phyloP scores from a whole-genome alignment of 106 monocot species.

The Dioscorea alata region DNA sequence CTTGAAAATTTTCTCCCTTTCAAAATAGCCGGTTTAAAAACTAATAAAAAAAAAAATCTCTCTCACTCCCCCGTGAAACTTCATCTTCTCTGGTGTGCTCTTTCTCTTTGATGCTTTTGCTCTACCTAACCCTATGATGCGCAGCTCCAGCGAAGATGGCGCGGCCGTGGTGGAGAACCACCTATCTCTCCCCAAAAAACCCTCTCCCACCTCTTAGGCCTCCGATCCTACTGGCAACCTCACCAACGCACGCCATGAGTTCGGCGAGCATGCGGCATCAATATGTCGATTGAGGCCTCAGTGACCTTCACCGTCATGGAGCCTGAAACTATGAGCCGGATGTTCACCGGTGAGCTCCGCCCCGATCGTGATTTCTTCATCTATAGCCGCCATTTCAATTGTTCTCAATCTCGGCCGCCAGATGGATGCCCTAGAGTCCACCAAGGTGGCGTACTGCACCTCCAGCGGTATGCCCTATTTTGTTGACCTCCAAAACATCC shows the following conservation, averaged over 20 bases:
- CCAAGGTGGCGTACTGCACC: slow-evolving; percentile 96
- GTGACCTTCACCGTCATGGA: slow-evolving; percentile 99
- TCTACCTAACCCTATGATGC: slow-evolving; percentile 19
- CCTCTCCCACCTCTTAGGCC: not conserved
- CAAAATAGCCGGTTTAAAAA: no score
- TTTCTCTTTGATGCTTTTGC: no score
- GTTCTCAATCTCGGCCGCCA: slow-evolving; percentile 82
- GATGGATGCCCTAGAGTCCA: slow-evolving; percentile 92
- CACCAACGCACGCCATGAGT: slow-evolving; percentile 82
- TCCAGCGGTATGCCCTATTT: slow-evolving; percentile 95
- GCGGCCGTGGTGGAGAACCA: not conserved
- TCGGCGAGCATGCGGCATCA: slow-evolving; percentile 98
- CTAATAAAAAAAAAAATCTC: no score
- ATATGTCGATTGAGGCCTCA: slow-evolving; percentile 99
- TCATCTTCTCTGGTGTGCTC: no score
- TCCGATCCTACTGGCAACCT: slow-evolving; percentile 65
- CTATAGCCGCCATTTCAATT: slow-evolving; percentile 95
- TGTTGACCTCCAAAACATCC: no score
- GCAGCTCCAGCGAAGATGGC: not conserved
- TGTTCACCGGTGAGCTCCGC: slow-evolving; percentile 90
- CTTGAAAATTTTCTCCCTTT: no score
- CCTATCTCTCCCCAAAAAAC: not conserved
- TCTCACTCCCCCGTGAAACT: no score
- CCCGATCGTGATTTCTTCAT: slow-evolving; percentile 90
- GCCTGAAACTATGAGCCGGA: slow-evolving; percentile 74